Evolutionary conservation across 129 eudicot genomes (phyloP).

Genomic region (sunflower (Helianthus annuus)): HanXRQr2.0-SUNRISE NC_035446.2:123353947-123354446

Average conservation of each 20-base stretch:
- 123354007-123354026: slow-evolving; percentile 14
- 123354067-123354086: slow-evolving; percentile 7
- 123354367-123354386: slow-evolving; percentile 55
- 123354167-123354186: slow-evolving; percentile 14
- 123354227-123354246: slow-evolving; percentile 30
- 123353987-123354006: slow-evolving; percentile 27
- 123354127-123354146: slow-evolving; percentile 35
- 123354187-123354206: slow-evolving; percentile 24
- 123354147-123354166: slow-evolving; percentile 25
- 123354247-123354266: slow-evolving; percentile 3
- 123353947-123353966: slow-evolving; percentile 35
- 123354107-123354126: slow-evolving; percentile 21
- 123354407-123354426: slow-evolving; percentile 78
- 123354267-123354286: slow-evolving; percentile 8
- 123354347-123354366: slow-evolving; percentile 39
- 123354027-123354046: slow-evolving; percentile 30
- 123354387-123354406: slow-evolving; percentile 56
- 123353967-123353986: slow-evolving; percentile 28
- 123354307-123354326: slow-evolving; percentile 19
- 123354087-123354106: slow-evolving; percentile 27
- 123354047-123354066: slow-evolving; percentile 16
- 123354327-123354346: slow-evolving; percentile 2
- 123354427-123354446: slow-evolving; percentile 95
- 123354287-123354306: slow-evolving; percentile 20
- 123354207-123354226: slow-evolving; percentile 34